These are phyloP conservation scores for Pseudopithomyces chartarum DNA, from an alignment of 2,329 filamentous ascomycete species.

Conservation along the genomic window DNA sequence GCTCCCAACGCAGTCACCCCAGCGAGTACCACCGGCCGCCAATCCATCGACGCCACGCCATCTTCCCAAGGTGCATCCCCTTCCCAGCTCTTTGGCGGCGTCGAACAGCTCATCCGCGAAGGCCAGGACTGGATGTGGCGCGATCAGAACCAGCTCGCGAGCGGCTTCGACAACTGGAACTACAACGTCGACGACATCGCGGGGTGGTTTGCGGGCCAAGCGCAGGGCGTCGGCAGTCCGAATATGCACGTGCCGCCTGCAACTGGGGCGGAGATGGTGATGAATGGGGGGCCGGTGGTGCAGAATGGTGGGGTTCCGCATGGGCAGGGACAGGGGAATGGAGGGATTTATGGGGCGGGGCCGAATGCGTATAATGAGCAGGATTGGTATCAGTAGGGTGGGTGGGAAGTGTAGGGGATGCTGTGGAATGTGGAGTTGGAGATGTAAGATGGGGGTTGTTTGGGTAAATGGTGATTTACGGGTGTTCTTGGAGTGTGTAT, in stretches of 20 bases:
- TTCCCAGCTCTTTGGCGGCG: conserved; percentile 61
- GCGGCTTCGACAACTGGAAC: conserved; percentile 68
- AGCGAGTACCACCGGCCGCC: conserved; percentile 28
- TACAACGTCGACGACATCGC: conserved; percentile 36
- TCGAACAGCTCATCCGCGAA: conserved; percentile 66
- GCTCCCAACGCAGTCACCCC: background rate
- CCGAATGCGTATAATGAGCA: conserved; percentile 31
- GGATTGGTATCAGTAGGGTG: conserved; percentile 28
- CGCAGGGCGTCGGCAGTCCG: conserved; percentile 17
- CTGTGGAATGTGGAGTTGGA: too few relatives aligned
- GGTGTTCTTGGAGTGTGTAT: too few relatives aligned
- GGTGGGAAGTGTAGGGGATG: background rate
- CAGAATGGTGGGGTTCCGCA: conserved; percentile 10
- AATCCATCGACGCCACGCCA: conserved; percentile 32
- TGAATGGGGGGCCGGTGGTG: conserved; percentile 24
- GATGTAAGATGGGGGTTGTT: too few relatives aligned
- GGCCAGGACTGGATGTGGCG: conserved; percentile 66
- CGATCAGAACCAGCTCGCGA: conserved; percentile 65
- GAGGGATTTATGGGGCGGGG: conserved; percentile 14
- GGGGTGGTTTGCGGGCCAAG: conserved; percentile 29
- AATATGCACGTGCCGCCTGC: background rate
- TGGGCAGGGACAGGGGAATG: conserved; percentile 4
- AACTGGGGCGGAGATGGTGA: conserved; percentile 16
- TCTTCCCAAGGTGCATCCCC: conserved; percentile 46
- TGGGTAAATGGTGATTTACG: too few relatives aligned